Base-by-base conservation (phyloP, 2,329 filamentous ascomycete species). In the Cytospora chrysosperma region DNA sequence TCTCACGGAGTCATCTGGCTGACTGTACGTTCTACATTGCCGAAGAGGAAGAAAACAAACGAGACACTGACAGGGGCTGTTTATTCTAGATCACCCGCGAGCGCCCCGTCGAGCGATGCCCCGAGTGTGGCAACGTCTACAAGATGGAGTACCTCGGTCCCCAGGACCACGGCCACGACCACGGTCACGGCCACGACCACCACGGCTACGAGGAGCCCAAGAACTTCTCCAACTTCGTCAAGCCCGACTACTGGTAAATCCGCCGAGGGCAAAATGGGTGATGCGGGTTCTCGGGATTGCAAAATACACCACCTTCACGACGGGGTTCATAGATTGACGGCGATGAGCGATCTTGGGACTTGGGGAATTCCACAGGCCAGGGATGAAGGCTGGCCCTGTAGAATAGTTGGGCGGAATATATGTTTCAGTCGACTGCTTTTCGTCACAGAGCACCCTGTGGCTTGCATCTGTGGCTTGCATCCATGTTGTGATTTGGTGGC, bases 61-160 rank as follows among this genome's bases (percentile, higher is more conserved):
- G 17, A n/a, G 27, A 32, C 37, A 24, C 57, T 65, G 50, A 65
- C 37, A 24, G 26, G 8, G 52, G 56, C 63, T 28, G 17, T n/a
- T n/a, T 47, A 19, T 30, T 34, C 51, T 51, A 95, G 91, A 86
- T 96, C 74, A 90, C 91, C 76, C 91, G 91, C 75, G 88, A 95
- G 65, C 93, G 95, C 76, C 95, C 95, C 64, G 79, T 97, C 72
- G 92, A 96, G 84, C 92, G 95, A 78, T 99, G 95, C 88, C 88
- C 88, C 75, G 95, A 99, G 85, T 99, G 95, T 81, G 95, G 95
- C 71, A 92, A 88, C 77, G 92, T 95, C 71, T 93, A 96, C 85
- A 96, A 97, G 89, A 95, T 98, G 91, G 90, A 97, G 77, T 99
- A 97, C 79, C 81, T 97, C 70, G 95, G 95, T 67, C 88, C 93